Evolutionary conservation across 148 eudicot genomes (phyloP), one percentile per base, ranked within the genome.

Genomic region (Hydrangea macrophylla): DNA sequence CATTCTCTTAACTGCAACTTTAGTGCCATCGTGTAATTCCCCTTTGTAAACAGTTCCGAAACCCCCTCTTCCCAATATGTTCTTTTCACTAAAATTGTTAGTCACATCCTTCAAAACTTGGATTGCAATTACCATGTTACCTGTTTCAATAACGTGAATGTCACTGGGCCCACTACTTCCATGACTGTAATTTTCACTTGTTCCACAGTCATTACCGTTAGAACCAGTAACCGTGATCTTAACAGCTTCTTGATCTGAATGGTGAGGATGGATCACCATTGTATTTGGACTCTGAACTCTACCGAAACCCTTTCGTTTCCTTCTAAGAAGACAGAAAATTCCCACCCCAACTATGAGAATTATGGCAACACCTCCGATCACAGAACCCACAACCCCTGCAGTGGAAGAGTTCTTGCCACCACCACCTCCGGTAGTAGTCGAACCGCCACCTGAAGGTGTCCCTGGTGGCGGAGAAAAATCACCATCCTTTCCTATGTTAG

Each of bases 41-140:
- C 96, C 92, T 76, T 81, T 81, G 73, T 90, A 90, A 31, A 90
- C 96, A 0, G 88, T 85, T n/a, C 96, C 96, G 64, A 90, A 90
- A 18, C 96, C 96, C 24, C 96, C 96, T 75, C 42, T 80, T 9
- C 96, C 96, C 28, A 90, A 65, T 39, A 87, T 66, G 48, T 90
- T 85, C 28, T 80, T 73, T 13, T 81, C 81, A 37, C 86, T 83
- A 69, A 90, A 90, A 57, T 90, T 85, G 78, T 87, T 79, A 7
- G 96, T 90, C 62, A 82, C 90, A 7, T 76, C 77, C 36, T 81
- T 76, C 62, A 90, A 66, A 20, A 83, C 85, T 58, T 90, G 79
- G 23, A 90, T 90, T 1, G 92, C 78, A 32, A 87, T 81, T 3
- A 83, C 73, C 86, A 83, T 76, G 64, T 73, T 80, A 6, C 80